These are phyloP conservation scores for Staphylotrichum longicolle DNA, from an alignment of 495 filamentous ascomycete genomes.

Conservation along the genomic window DNA sequence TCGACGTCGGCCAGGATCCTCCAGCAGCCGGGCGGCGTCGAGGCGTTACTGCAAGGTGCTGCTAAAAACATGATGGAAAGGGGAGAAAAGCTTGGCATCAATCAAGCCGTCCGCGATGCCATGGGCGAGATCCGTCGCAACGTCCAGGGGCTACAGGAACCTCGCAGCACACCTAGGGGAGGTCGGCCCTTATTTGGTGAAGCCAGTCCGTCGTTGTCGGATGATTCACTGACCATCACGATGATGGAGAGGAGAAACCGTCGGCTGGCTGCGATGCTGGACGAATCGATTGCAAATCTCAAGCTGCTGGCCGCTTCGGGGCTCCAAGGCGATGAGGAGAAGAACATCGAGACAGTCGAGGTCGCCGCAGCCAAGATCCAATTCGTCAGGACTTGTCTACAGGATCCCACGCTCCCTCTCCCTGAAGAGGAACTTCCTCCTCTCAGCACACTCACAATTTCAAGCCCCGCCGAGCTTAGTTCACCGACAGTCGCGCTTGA, in stretches of 20 bases:
- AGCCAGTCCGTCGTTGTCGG: conserved; percentile 18
- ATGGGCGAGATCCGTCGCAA: conserved; percentile 70
- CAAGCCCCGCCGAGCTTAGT: conserved; percentile 22
- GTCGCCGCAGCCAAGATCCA: conserved; percentile 69
- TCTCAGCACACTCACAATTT: conserved; percentile 27
- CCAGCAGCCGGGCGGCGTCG: conserved; percentile 63
- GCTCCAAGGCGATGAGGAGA: conserved; percentile 38
- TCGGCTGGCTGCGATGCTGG: conserved; percentile 69
- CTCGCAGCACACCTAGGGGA: conserved; percentile 36
- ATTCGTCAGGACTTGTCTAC: conserved; percentile 73
- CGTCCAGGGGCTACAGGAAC: conserved; percentile 45
- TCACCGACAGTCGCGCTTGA: conserved; percentile 37
- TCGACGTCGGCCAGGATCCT: conserved; percentile 58
- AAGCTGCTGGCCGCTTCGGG: conserved; percentile 46
- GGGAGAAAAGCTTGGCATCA: conserved; percentile 83
- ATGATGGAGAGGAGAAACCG: conserved; percentile 68
- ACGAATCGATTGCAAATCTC: conserved; percentile 67
- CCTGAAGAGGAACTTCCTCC: conserved; percentile 45
- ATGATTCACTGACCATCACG: conserved; percentile 36
- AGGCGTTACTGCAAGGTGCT: conserved; percentile 79
- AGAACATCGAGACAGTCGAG: conserved; percentile 53
- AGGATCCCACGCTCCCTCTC: conserved; percentile 59
- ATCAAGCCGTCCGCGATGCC: conserved; percentile 85
- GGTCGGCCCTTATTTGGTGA: conserved; percentile 34
- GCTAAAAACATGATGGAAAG: conserved; percentile 78